phyloP scores from a whole-genome alignment of 2,329 filamentous ascomycete species.

The Aspergillus proliferans region DNA sequence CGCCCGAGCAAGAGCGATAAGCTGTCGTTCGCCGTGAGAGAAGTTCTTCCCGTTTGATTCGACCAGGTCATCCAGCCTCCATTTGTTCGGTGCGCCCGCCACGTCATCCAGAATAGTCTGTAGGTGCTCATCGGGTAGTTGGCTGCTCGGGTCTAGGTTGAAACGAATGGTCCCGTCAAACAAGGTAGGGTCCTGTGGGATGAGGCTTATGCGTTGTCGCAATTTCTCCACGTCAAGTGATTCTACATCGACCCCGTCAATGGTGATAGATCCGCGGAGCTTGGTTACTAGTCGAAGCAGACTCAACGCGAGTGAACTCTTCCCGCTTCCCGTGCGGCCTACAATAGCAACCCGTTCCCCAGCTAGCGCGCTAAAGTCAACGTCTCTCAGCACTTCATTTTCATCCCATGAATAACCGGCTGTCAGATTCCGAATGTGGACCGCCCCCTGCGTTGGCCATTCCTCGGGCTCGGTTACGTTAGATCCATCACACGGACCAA shows the following conservation, averaged over 20 bases:
- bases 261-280: slow-evolving; percentile 55
- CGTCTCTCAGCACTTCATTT: slow-evolving; percentile 60
- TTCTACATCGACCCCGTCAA: slow-evolving; percentile 67
- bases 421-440: slow-evolving; percentile 62
- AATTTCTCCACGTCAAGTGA: slow-evolving; percentile 61
- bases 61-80: slow-evolving; percentile 6
- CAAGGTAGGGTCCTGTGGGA: slow-evolving; percentile 61
- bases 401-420: slow-evolving; percentile 63
- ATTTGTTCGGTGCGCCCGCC: slow-evolving; percentile 1
- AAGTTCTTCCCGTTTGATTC: slow-evolving; percentile 7
- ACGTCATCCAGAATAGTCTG: slow-evolving; percentile 3
- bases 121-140: neutral
- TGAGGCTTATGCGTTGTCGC: slow-evolving; percentile 64
- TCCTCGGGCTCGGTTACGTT: slow-evolving; percentile 50
- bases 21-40: slow-evolving; percentile 49
- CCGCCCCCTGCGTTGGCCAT: slow-evolving; percentile 65
- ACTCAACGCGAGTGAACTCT: slow-evolving; percentile 65
- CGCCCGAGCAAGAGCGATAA: slow-evolving; percentile 52
- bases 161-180: slow-evolving; percentile 23
- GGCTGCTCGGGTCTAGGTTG: slow-evolving; percentile 18
- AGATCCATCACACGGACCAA: slow-evolving; percentile 10
- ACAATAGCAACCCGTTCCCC: slow-evolving; percentile 65
- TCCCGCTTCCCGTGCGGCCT: slow-evolving; percentile 67
- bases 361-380: slow-evolving; percentile 57
- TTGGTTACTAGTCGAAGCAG: slow-evolving; percentile 69